Evolutionary conservation across 495 filamentous ascomycete species (phyloP), one percentile per base, ranked within the genome.

Genomic region (Recurvomyces mirabilis): DNA sequence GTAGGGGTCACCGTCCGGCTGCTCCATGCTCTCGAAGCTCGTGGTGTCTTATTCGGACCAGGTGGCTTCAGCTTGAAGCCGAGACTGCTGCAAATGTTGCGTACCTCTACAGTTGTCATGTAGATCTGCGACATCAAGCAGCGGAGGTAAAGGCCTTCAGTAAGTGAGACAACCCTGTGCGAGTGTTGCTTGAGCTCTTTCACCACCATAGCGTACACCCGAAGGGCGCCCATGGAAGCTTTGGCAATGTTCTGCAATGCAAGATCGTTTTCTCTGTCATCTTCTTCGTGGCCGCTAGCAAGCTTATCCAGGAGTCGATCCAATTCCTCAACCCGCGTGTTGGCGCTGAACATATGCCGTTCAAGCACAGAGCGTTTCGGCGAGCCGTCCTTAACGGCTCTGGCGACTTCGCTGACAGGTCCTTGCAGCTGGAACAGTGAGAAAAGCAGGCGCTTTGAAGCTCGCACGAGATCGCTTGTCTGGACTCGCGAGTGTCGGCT

Each of bases 361-460:
- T 87, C 84, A 9, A 91, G 72, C 45, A 75, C 81, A 32, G 81
- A 79, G 22, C 81, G 72, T 52, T 79, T 76, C 0, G 74, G 68
- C 14, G 78, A 73, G 28, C 75, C 75, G 19, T 82, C 76, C 45
- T 75, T 77, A 35, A 82, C 37, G 5, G 49, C 44, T 3, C 47
- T 31, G 28, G 55, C 74, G 34, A 91, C 67, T 47, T 77, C 74
- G 47, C 82, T 78, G 43, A 93, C 62, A 31, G 75, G 78, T 42
- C 78, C 78, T 53, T 89, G 81, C 23, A 91, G 71, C 53, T 88
- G 84, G 47, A 81, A 80, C 30, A 94, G 70, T 18, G 87, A 79
- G 56, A 88, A 93, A 2, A 93, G 68, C 17, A 96, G 79, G n/a
- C 84, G 82, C 56, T 86, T 88, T 5, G 84, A 85, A 26, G 79